Base-by-base conservation (phyloP, 176 grass and related monocot species). In the Chloris gayana region DNA sequence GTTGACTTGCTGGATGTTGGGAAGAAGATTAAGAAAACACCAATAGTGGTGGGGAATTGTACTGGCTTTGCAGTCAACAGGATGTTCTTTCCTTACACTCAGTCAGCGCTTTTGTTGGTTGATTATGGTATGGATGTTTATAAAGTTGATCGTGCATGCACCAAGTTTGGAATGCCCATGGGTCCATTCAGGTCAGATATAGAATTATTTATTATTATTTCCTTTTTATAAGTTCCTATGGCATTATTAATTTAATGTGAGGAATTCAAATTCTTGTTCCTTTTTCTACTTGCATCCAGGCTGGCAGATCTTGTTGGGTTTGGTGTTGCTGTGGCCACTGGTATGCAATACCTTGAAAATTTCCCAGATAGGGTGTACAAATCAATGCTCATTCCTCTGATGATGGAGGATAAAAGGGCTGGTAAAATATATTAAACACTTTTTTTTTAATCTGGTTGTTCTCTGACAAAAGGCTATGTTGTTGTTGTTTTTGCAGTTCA, bases 141-240 rank as follows among this genome's bases (percentile, higher is more conserved):
- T 82, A 88, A 85, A 78, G 93, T 98, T 1, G 96, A 98, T 66
- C 82, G 64, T 67, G 90, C 92, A 6, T 93, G 88, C 85, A 95
- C 88, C 42, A 95, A 98, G 84, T 98, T 98, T 63, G 96, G 96
- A 75, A 95, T 98, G 96, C 96, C 96, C 57, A 95, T 95, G 92
- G 96, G 96, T 67, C 96, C 96, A 53, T 95, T 98, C 90, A 98
- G 95, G 96, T 98, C 35, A 37, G 35, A 37, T 5, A 47, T 67
- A 47, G 2, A 68, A 33, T 72, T 66, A 50, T 59, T 2, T 32
- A 22, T 57, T 37, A 24, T 66, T 85, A 15, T 62, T 0, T 3
- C 46, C 25, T 14, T 50, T 67, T 45, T 68, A 42, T 77, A 71
- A n/a, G 15, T 77, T 85, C 68, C 30, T 83, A 10, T 12, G 72